Evolutionary conservation across 768 basidiomycete genomes (phyloP).

Genomic region (Jaapia argillacea): DNA sequence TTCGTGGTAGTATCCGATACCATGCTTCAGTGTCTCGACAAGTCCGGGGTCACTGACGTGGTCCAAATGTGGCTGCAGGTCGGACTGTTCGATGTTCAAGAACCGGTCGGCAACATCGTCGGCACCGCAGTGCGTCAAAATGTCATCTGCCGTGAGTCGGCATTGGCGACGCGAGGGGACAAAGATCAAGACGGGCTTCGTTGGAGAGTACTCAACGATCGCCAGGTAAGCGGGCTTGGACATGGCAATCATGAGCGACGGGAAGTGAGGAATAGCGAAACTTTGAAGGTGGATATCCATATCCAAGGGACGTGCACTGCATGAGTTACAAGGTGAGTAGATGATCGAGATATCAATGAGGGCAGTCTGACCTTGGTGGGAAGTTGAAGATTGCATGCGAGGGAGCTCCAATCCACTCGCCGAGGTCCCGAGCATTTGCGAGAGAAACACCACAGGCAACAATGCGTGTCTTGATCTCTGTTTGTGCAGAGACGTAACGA

Average conservation of each 20-base stretch:
- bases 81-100: slow-evolving; percentile 77
- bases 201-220: slow-evolving; percentile 76
- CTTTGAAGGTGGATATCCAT: slow-evolving; percentile 97
- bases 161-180: slow-evolving; percentile 93
- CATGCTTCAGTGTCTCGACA: slow-evolving; percentile 75
- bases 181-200: slow-evolving; percentile 85
- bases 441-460: slow-evolving; percentile 93
- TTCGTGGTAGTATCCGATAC: slow-evolving; percentile 94
- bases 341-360: background rate
- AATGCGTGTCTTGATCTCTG: slow-evolving; percentile 85
- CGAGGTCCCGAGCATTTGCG: slow-evolving; percentile 90
- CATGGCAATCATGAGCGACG: slow-evolving; percentile 98
- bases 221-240: slow-evolving; percentile 96
- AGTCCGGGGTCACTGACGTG: slow-evolving; percentile 70
- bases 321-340: slow-evolving; percentile 5
- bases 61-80: slow-evolving; percentile 83
- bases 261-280: slow-evolving; percentile 95
- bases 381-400: slow-evolving; percentile 98
- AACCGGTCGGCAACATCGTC: slow-evolving; percentile 81
- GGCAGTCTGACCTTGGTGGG: slow-evolving; percentile 59
- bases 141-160: slow-evolving; percentile 85
- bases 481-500: slow-evolving; percentile 93
- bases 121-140: slow-evolving; percentile 80
- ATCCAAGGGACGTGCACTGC: slow-evolving; percentile 87
- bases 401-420: slow-evolving; percentile 95